Conservation (phyloP, 129 eudicot genomes). For the Erigeron canadensis region DNA sequence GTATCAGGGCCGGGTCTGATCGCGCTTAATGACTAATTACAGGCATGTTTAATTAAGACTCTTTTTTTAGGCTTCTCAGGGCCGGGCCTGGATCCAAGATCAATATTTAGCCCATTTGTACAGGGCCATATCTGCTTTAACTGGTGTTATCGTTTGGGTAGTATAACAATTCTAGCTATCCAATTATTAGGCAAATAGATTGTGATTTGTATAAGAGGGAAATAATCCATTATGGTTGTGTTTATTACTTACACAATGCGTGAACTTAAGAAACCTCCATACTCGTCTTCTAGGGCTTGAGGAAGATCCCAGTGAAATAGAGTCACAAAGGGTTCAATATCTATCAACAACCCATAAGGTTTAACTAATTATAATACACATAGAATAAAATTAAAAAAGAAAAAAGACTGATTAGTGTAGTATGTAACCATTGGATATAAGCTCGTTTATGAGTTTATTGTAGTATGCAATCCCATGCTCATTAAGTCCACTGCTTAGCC, state of each 20-base stretch:
- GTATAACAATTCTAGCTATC: too few species aligned
- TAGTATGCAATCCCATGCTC: constrained; percentile 58
- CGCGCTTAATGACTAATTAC: too few species aligned
- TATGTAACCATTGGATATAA: constrained; percentile 36
- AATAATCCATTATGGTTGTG: background rate
- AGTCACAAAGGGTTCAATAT: constrained; percentile 58
- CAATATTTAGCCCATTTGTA: too few species aligned
- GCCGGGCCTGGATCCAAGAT: too few species aligned
- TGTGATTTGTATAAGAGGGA: too few species aligned
- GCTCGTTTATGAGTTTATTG: constrained; percentile 55
- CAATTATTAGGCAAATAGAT: too few species aligned
- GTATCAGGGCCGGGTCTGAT: too few species aligned
- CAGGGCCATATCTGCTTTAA: too few species aligned
- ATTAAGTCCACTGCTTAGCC: constrained; percentile 49
- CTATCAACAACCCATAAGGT: constrained; percentile 15
- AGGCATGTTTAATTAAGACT: too few species aligned
- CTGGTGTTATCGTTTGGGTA: too few species aligned
- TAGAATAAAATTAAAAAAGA: background rate
- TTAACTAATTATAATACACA: background rate
- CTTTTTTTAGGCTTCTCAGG: too few species aligned
- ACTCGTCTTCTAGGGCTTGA: constrained; percentile 63
- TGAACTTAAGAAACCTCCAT: constrained; percentile 61
- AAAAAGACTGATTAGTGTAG: background rate
- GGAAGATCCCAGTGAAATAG: constrained; percentile 73
- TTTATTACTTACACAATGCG: constrained; percentile 45